Evolutionary conservation across 345 rosid genomes (phyloP).

Genomic region (Acer saccharum): DNA sequence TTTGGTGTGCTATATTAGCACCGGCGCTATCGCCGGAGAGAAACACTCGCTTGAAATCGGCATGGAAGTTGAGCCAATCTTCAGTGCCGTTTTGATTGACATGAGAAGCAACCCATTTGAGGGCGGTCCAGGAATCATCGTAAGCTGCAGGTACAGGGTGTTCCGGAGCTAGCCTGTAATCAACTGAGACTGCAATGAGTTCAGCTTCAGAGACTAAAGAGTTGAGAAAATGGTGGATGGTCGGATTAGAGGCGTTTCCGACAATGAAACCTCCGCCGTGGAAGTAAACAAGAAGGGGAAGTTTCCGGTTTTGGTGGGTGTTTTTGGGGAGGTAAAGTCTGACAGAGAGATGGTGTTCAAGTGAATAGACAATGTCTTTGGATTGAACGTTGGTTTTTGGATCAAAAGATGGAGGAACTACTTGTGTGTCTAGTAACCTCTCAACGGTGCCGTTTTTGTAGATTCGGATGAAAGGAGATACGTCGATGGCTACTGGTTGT

Average conservation of each 20-base stretch:
- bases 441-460: slow-evolving; percentile 58
- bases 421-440: slow-evolving; percentile 31
- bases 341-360: slow-evolving; percentile 19
- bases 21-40: slow-evolving; percentile 38
- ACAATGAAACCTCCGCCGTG: slow-evolving; percentile 42
- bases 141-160: slow-evolving; percentile 40
- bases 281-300: slow-evolving; percentile 29
- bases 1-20: too few relatives aligned
- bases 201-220: slow-evolving; percentile 24
- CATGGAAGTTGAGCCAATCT: slow-evolving; percentile 21
- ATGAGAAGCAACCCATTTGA: slow-evolving; percentile 42
- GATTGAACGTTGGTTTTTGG: slow-evolving; percentile 42
- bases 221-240: slow-evolving; percentile 23
- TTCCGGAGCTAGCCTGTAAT: slow-evolving; percentile 39
- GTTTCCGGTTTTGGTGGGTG: slow-evolving; percentile 23
- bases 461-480: slow-evolving; percentile 29
- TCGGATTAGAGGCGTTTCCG: slow-evolving; percentile 29
- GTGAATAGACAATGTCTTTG: slow-evolving; percentile 44
- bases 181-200: slow-evolving; percentile 32
- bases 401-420: slow-evolving; percentile 41
- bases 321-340: slow-evolving; percentile 43
- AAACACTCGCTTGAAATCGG: slow-evolving; percentile 30
- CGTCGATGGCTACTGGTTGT: slow-evolving; percentile 21
- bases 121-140: slow-evolving; percentile 44
- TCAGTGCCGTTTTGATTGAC: slow-evolving; percentile 26